Conservation (phyloP, 495 filamentous ascomycete genomes). For the Hapsidospora chrysogenum region DNA sequence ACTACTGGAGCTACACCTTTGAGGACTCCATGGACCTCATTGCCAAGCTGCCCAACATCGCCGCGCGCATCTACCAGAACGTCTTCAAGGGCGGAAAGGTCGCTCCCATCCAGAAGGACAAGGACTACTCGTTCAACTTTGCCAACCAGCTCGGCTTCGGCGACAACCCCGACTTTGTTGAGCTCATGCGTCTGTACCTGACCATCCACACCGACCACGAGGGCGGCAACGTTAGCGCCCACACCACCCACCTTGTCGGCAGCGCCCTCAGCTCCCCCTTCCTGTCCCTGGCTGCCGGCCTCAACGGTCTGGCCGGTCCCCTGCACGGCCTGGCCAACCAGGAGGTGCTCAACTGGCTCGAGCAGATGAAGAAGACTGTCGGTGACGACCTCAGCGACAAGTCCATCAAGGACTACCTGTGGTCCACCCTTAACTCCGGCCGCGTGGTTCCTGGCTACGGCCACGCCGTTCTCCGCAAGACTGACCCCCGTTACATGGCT, state of each 20-base stretch:
- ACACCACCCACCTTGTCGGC: slow-evolving; percentile 96
- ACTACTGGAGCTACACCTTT: slow-evolving; percentile 98
- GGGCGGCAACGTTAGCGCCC: slow-evolving; percentile 94
- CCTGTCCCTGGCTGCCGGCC: slow-evolving; percentile 87
- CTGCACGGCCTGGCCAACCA: slow-evolving; percentile 99
- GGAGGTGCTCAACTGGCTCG: slow-evolving; percentile 97
- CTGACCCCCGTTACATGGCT: slow-evolving; percentile 92
- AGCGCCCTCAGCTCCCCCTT: slow-evolving; percentile 93
- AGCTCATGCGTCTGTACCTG: slow-evolving; percentile 94
- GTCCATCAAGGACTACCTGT: slow-evolving; percentile 94
- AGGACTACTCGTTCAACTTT: slow-evolving; percentile 97
- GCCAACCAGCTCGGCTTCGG: slow-evolving; percentile 96
- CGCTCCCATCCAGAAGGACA: slow-evolving; percentile 82
- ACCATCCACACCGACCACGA: slow-evolving; percentile 99
- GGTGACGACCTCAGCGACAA: slow-evolving; percentile 90
- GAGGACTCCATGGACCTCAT: slow-evolving; percentile 99
- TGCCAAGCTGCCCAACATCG: slow-evolving; percentile 97
- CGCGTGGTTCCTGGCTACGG: slow-evolving; percentile 96
- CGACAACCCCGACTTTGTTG: slow-evolving; percentile 91
- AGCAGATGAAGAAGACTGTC: slow-evolving; percentile 92
- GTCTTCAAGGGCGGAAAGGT: slow-evolving; percentile 99
- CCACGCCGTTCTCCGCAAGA: slow-evolving; percentile 98
- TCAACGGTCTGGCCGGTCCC: slow-evolving; percentile 93
- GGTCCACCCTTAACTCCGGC: slow-evolving; percentile 87
- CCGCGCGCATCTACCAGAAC: slow-evolving; percentile 96